Base-by-base conservation (phyloP, 2,329 filamentous ascomycete species). In the Thielaviopsis musarum region DNA sequence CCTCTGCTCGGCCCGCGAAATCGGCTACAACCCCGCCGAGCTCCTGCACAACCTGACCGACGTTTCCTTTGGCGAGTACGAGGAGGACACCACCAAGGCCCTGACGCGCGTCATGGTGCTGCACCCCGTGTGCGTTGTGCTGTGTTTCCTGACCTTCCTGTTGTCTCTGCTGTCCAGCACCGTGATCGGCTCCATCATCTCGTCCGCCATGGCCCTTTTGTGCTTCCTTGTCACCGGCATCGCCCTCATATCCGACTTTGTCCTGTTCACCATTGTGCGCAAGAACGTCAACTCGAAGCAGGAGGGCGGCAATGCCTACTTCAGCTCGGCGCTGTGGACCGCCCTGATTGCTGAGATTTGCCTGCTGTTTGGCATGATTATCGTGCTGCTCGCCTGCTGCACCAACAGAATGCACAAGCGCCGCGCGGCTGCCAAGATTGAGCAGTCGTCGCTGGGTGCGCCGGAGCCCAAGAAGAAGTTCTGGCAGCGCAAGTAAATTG, bases 301-400 rank as follows among this genome's bases (percentile, higher is more conserved):
- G 30, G 67, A 66, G 53, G 70, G 67, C 62, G 70, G 68, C 62
- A 67, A 65, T 19, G 81, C 82, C 22, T 66, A 68, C 51, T 86
- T 75, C 69, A 74, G 76, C 34, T 65, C 72, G 2, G 82, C 73
- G 17, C 75, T 82, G 51, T 86, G 82, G 82, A 78, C 79, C 10
- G 69, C 79, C 1, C 71, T 85, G 15, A 81, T 71, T 7, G 75
- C 77, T 1, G 79, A 78, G 63, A 70, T 83, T 61, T 73, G 75
- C 64, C 71, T 76, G 21, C 73, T 84, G 57, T 61, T 83, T 26
- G 82, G 75, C 9, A 76, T 77, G 21, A 62, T 81, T 58, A 64
- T 84, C 56, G 75, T 85, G 60, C 77, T 85, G 65, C 72, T 84
- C 64, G 80, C 79, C 6, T 85, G 81, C 75, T 83, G 77, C 70